A percentile compares a stretch with the other conserved stretches of the same genome.
These are phyloP conservation scores for Lipomyces mesembrius DNA, from an alignment of 805 yeast genomes.

Conservation along the genomic window DNA sequence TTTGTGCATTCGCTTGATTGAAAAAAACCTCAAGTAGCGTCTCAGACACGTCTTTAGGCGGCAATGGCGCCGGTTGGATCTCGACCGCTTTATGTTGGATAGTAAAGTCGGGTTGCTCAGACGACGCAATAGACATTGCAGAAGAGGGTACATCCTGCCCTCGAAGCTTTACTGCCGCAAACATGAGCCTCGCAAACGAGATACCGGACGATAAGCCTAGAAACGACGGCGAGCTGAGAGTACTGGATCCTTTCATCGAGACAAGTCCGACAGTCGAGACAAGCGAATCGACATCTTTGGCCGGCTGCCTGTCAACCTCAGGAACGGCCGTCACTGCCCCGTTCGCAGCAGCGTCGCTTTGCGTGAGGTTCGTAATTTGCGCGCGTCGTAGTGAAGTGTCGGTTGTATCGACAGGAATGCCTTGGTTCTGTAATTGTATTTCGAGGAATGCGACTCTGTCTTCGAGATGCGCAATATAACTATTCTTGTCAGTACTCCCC, in stretches of 20 bases:
- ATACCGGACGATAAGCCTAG: conserved; percentile 53
- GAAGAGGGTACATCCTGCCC: conserved; percentile 42
- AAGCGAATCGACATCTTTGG: conserved; percentile 39
- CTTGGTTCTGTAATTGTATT: conserved; percentile 52
- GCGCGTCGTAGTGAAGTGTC: conserved; percentile 21
- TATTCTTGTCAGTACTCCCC: conserved; percentile 1
- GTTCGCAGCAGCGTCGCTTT: conserved; percentile 3
- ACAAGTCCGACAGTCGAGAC: conserved; percentile 43
- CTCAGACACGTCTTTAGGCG: conserved; percentile 73
- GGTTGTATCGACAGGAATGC: conserved; percentile 43
- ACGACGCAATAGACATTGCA: conserved; percentile 33
- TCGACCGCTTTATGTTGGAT: conserved; percentile 34
- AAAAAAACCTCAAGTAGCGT: conserved; percentile 67
- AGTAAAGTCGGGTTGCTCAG: conserved; percentile 39
- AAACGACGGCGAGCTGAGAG: conserved; percentile 39
- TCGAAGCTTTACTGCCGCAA: conserved; percentile 68
- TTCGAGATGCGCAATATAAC: conserved; percentile 71
- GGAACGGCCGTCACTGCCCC: neutral
- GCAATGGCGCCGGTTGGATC: conserved; percentile 57
- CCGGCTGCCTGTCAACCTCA: neutral
- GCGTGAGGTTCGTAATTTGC: conserved; percentile 1
- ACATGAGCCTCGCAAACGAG: conserved; percentile 75
- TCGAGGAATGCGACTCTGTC: conserved; percentile 65
- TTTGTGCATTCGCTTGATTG: conserved; percentile 78
- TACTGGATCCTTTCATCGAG: conserved; percentile 39